Conservation (phyloP, 2,329 filamentous ascomycete genomes). For the Curvularia eragrostidis region DNA sequence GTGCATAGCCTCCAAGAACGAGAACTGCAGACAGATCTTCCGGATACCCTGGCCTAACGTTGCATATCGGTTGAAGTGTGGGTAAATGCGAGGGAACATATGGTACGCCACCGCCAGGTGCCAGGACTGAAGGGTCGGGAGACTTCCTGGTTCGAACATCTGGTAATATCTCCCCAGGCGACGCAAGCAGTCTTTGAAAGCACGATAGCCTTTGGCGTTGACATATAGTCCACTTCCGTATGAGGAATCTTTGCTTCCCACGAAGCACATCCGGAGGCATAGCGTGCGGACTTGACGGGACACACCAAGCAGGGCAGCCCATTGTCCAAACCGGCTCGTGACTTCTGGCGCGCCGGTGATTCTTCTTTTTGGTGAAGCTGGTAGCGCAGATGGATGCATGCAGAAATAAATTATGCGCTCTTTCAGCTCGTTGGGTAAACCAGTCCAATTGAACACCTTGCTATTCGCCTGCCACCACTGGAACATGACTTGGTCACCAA, state of each 20-base stretch:
- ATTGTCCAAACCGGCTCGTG: slow-evolving; percentile 23
- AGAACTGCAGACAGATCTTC: slow-evolving; percentile 29
- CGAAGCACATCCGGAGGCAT: slow-evolving; percentile 30
- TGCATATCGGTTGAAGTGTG: slow-evolving; percentile 31
- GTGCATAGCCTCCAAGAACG: slow-evolving; percentile 27
- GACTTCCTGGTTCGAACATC: slow-evolving; percentile 17
- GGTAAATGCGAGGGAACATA: slow-evolving; percentile 28
- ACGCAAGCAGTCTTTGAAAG: slow-evolving; percentile 15
- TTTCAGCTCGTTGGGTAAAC: slow-evolving; percentile 38
- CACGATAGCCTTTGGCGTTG: background rate
- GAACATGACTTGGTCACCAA: slow-evolving; percentile 10
- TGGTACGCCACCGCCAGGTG: slow-evolving; percentile 23
- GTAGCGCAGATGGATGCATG: slow-evolving; percentile 12
- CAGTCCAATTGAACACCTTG: slow-evolving; percentile 34
- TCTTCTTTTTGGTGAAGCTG: background rate
- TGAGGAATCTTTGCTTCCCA: slow-evolving; percentile 14
- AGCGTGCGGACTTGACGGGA: slow-evolving; percentile 35
- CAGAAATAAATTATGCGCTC: slow-evolving; percentile 32
- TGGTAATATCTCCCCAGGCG: slow-evolving; percentile 26
- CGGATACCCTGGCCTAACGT: slow-evolving; percentile 37
- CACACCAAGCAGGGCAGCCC: slow-evolving; percentile 25
- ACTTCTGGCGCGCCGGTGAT: slow-evolving; percentile 22
- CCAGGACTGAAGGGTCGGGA: slow-evolving; percentile 14
- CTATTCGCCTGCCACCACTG: slow-evolving; percentile 36
- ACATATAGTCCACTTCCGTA: slow-evolving; percentile 21